These are phyloP conservation scores for Penicillium coffeae DNA, from an alignment of 495 filamentous ascomycete species.

Conservation along the genomic window DNA sequence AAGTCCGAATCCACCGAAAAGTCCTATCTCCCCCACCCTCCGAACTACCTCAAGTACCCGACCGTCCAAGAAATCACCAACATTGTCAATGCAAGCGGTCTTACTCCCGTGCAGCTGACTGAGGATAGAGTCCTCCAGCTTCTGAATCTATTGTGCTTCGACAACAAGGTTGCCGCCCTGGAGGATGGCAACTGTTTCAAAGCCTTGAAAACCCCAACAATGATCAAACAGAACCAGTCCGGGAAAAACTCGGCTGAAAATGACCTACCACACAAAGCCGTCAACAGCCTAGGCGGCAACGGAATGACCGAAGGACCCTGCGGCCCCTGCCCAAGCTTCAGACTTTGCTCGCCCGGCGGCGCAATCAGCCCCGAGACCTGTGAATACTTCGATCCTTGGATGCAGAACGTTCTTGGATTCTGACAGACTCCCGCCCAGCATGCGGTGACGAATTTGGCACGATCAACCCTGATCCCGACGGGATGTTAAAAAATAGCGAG, in stretches of 20 bases:
- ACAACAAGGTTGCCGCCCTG: constrained; percentile 60
- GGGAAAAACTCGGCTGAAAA: constrained; percentile 30
- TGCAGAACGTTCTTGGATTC: constrained; percentile 44
- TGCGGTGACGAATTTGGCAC: neutral
- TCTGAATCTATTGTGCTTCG: constrained; percentile 79
- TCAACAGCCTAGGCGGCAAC: constrained; percentile 41
- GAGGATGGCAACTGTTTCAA: constrained; percentile 50
- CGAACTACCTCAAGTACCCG: constrained; percentile 70
- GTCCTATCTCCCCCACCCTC: constrained; percentile 58
- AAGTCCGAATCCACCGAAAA: constrained; percentile 32
- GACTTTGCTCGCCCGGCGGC: constrained; percentile 81
- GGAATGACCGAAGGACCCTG: constrained; percentile 87
- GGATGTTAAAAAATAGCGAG: neutral
- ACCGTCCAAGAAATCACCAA: constrained; percentile 67
- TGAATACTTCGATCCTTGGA: constrained; percentile 85
- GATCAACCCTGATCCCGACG: neutral
- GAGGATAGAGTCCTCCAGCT: constrained; percentile 74
- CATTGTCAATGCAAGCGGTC: constrained; percentile 60
- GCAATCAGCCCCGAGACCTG: constrained; percentile 86
- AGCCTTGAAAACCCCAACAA: constrained; percentile 36
- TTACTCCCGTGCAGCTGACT: constrained; percentile 61
- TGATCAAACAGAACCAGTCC: constrained; percentile 39
- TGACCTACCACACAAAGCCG: constrained; percentile 18
- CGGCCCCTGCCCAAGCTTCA: constrained; percentile 90
- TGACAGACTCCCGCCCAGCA: constrained; percentile 11